Base-by-base conservation (phyloP, 2,329 filamentous ascomycete species). In the Leptographium procerum region DNA sequence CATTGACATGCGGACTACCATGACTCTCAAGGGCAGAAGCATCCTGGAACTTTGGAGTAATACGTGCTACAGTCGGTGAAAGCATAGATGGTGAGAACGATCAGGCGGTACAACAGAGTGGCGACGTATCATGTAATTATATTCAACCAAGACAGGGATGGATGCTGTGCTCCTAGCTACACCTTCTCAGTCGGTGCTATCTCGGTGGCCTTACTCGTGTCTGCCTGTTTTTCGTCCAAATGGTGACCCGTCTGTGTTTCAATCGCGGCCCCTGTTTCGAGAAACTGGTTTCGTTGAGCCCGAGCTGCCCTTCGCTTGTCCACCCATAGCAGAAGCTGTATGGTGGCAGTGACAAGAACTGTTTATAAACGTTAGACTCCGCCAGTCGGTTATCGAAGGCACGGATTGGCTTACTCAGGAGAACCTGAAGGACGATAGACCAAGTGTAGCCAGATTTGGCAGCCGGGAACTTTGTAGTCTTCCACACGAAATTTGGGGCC, bases 401-500 rank as follows among this genome's bases (percentile, higher is more conserved):
- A 7, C 36, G 8, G 34, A 9, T 16, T 3, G 36, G 58, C 69
- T 66, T 63, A 72, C 71, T 65, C 2, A 71, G 63, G 2, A 73
- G 60, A 8, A 69, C 45, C 52, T 71, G 67, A 5, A 73, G 58
- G 0, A 70, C 61, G 22, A 72, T 69, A 1, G 65, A 68, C 67
- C 68, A 74, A 0, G 66, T 62, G 56, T 73, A 73, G 6, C 72
- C 72, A 31, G 70, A 71, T 16, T 59, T 64, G 1, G 71, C 71
- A 1, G 65, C 66, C 1, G 72, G 72, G 34, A 72, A 74, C 6
- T 69, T 69, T 0, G 69, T 70, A 1, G 71, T 73, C 56, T 73
- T 73, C 72, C 72, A 74, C 1, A 74, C 68, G 53, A 74, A 73
- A 55, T 73, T 73, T 0, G 71, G 71, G 3, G 69, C 69, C 66